phyloP scores from a whole-genome alignment of 2,329 filamentous ascomycete genomes.

The Elsinoe fawcettii region DNA sequence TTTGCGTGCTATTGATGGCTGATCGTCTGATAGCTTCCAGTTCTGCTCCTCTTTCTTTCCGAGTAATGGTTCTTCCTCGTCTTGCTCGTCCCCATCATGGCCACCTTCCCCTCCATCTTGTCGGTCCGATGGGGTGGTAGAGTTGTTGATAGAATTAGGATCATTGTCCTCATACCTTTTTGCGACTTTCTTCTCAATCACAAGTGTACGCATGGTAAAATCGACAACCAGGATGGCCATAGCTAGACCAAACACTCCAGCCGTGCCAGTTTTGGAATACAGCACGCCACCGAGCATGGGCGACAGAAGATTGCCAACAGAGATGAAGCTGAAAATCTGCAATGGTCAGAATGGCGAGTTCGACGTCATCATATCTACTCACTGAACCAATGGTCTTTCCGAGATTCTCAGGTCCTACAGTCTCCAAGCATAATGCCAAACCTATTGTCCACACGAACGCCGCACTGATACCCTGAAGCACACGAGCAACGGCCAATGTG shows the following conservation, averaged over 20 bases:
- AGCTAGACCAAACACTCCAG: slow-evolving; percentile 51
- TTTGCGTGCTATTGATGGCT: slow-evolving; percentile 33
- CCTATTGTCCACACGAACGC: slow-evolving; percentile 55
- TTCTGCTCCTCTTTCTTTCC: slow-evolving; percentile 26
- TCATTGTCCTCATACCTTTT: slow-evolving; percentile 34
- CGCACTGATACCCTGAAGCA: slow-evolving; percentile 51
- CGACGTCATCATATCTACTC: slow-evolving; percentile 17
- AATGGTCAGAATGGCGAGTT: not conserved
- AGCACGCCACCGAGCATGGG: slow-evolving; percentile 54
- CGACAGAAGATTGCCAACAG: slow-evolving; percentile 48
- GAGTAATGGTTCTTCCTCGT: slow-evolving; percentile 34
- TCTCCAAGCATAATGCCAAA: slow-evolving; percentile 52
- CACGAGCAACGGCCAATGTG: slow-evolving; percentile 44
- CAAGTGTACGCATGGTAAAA: slow-evolving; percentile 50
- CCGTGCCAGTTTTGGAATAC: slow-evolving; percentile 51
- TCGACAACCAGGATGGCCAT: slow-evolving; percentile 50
- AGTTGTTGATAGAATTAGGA: slow-evolving; percentile 20
- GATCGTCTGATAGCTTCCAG: slow-evolving; percentile 39
- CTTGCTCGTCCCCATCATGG: slow-evolving; percentile 21
- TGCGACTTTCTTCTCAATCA: slow-evolving; percentile 57
- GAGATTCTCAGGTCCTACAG: slow-evolving; percentile 48
- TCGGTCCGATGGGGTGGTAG: slow-evolving; percentile 17
- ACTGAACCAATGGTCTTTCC: slow-evolving; percentile 55
- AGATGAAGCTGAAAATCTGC: slow-evolving; percentile 52
- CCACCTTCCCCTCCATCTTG: slow-evolving; percentile 20